Evolutionary conservation across 2,329 filamentous ascomycete species (phyloP).

Genomic region (Hypocreales sp.): DNA sequence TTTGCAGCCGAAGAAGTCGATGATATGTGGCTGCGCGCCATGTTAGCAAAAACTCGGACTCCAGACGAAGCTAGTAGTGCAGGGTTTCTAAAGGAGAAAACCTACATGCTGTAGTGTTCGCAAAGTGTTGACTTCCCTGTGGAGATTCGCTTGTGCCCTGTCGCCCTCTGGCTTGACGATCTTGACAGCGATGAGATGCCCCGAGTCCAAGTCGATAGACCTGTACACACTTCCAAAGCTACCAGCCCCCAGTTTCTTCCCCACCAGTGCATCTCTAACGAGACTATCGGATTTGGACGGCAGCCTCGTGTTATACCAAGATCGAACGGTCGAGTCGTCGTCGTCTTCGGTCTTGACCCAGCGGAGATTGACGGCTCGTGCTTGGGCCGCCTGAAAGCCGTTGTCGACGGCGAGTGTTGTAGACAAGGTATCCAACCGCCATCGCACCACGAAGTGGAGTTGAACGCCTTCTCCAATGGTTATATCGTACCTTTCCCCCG

Average conservation of each 20-base stretch:
- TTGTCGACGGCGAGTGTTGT: background rate
- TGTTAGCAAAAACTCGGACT: background rate
- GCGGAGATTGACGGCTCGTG: background rate
- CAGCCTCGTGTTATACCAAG: slow-evolving; percentile 1
- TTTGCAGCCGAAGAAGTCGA: background rate
- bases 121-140: background rate
- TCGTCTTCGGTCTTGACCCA: background rate
- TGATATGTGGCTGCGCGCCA: background rate
- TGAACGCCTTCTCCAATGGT: background rate
- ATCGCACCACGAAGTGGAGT: background rate
- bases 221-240: background rate
- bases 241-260: background rate
- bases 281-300: background rate
- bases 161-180: background rate
- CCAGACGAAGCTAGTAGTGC: too few relatives aligned
- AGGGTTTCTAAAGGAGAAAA: too few relatives aligned
- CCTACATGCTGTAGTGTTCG: background rate
- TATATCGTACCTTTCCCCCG: background rate
- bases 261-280: background rate
- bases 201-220: background rate
- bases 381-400: background rate
- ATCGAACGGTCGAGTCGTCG: background rate
- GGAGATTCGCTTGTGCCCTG: background rate
- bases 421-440: background rate
- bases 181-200: slow-evolving; percentile 1